Evolutionary conservation across 805 yeast species (phyloP).

Genomic region (Nakazawaea anatomiae): DNA sequence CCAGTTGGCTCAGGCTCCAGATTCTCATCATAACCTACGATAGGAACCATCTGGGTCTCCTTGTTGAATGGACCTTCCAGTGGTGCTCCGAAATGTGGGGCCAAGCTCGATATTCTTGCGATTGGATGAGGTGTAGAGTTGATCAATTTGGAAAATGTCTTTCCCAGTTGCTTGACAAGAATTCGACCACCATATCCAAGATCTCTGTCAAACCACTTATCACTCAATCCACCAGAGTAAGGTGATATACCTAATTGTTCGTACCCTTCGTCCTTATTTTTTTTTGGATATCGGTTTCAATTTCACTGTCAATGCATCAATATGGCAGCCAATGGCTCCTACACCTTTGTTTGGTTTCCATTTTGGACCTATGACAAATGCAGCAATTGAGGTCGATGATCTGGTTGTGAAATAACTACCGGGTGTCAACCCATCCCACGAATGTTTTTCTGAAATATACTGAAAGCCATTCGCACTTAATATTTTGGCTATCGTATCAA

Average conservation of each 20-base stretch:
- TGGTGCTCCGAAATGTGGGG: slow-evolving; percentile 78
- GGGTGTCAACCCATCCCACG: slow-evolving; percentile 40
- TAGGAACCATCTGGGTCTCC: slow-evolving; percentile 76
- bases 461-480: slow-evolving; percentile 56
- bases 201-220: slow-evolving; percentile 80
- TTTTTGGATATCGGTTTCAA: slow-evolving; percentile 70
- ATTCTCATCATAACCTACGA: slow-evolving; percentile 50
- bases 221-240: slow-evolving; percentile 64
- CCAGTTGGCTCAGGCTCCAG: slow-evolving; percentile 43
- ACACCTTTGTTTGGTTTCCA: slow-evolving; percentile 64
- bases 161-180: slow-evolving; percentile 38
- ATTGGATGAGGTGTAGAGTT: slow-evolving; percentile 62
- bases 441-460: slow-evolving; percentile 58
- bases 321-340: slow-evolving; percentile 68
- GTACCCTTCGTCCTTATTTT: slow-evolving; percentile 61
- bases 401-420: slow-evolving; percentile 65
- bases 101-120: slow-evolving; percentile 78
- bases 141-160: slow-evolving; percentile 38
- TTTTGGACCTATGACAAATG: slow-evolving; percentile 61
- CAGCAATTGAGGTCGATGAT: slow-evolving; percentile 61
- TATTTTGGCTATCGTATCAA: slow-evolving; percentile 39
- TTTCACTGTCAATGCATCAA: slow-evolving; percentile 62
- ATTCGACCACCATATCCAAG: slow-evolving; percentile 80
- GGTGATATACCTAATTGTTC: slow-evolving; percentile 80
- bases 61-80: slow-evolving; percentile 66